A percentile compares a stretch with the other conserved stretches of the same genome.
These are phyloP conservation scores for Calonectria ilicicola DNA, from an alignment of 2,329 filamentous ascomycete species.

Conservation along the genomic window DNA sequence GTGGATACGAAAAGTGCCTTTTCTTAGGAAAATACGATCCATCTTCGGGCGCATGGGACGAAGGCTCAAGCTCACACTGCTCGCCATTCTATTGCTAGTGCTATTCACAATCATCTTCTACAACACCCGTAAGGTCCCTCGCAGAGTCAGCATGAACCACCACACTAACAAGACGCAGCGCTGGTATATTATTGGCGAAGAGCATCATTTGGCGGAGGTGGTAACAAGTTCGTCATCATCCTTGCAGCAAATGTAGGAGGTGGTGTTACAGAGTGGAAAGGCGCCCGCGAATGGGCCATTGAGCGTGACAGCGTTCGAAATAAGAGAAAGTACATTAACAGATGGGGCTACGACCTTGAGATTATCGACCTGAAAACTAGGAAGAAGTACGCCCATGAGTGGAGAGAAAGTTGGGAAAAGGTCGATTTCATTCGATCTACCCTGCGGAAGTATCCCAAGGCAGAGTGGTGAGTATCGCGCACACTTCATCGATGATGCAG, in stretches of 20 bases:
- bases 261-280: slow-evolving; percentile 99
- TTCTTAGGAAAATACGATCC: slow-evolving; percentile 60
- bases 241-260: slow-evolving; percentile 94
- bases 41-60: slow-evolving; percentile 67
- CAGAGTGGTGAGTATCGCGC: slow-evolving; percentile 81
- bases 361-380: slow-evolving; percentile 99
- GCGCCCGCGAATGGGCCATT: slow-evolving; percentile 96
- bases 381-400: slow-evolving; percentile 98
- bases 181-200: slow-evolving; percentile 76
- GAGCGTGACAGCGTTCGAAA: slow-evolving; percentile 96
- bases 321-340: slow-evolving; percentile 87
- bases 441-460: slow-evolving; percentile 93
- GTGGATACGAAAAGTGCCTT: slow-evolving; percentile 59
- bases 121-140: slow-evolving; percentile 66
- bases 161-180: slow-evolving; percentile 49
- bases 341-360: slow-evolving; percentile 96
- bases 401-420: slow-evolving; percentile 99
- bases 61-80: slow-evolving; percentile 72
- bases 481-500: background rate
- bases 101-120: slow-evolving; percentile 76
- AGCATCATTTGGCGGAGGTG: slow-evolving; percentile 80
- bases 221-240: slow-evolving; percentile 93
- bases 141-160: background rate
- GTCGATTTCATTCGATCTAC: slow-evolving; percentile 91
- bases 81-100: slow-evolving; percentile 67